phyloP scores from a whole-genome alignment of 169 alveolate species.

The Eimeria zaria region DNA sequence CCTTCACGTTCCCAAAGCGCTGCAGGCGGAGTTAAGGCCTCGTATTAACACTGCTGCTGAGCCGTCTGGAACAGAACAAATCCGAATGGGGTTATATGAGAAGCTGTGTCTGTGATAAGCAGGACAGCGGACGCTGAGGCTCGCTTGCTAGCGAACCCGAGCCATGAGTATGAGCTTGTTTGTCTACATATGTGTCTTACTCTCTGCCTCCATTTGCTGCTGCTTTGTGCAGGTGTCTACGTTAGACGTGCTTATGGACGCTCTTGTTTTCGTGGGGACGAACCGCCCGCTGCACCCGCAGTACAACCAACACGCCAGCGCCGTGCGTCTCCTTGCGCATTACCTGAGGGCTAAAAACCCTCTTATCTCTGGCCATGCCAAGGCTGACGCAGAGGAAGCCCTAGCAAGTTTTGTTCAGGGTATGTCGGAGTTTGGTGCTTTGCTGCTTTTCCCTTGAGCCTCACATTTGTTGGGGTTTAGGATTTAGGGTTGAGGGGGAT shows the following conservation, averaged over 20 bases:
- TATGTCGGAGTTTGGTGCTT: neutral
- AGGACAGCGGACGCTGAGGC: neutral
- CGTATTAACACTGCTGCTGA: neutral
- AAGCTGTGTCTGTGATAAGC: neutral
- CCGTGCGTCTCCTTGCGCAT: slow-evolving; percentile 55
- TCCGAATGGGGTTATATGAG: neutral
- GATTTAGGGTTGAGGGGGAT: no score
- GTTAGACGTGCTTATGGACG: slow-evolving; percentile 18
- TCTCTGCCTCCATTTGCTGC: neutral
- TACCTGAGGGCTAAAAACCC: slow-evolving; percentile 38
- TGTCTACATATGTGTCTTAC: no score
- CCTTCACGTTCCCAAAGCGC: neutral
- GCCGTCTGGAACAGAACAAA: neutral
- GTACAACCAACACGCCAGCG: slow-evolving; percentile 30
- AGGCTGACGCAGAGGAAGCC: slow-evolving; percentile 25
- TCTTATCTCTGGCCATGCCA: neutral
- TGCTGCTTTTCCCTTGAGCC: neutral
- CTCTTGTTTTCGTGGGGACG: slow-evolving; percentile 23
- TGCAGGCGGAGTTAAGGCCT: neutral
- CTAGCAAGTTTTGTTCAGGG: slow-evolving; percentile 21
- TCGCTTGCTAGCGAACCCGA: neutral
- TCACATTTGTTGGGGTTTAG: no score
- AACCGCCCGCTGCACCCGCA: slow-evolving; percentile 27
- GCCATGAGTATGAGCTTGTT: neutral
- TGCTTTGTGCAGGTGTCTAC: neutral